Conservation (phyloP, 352 stramenopile species). For the Pythium volutum region DNA sequence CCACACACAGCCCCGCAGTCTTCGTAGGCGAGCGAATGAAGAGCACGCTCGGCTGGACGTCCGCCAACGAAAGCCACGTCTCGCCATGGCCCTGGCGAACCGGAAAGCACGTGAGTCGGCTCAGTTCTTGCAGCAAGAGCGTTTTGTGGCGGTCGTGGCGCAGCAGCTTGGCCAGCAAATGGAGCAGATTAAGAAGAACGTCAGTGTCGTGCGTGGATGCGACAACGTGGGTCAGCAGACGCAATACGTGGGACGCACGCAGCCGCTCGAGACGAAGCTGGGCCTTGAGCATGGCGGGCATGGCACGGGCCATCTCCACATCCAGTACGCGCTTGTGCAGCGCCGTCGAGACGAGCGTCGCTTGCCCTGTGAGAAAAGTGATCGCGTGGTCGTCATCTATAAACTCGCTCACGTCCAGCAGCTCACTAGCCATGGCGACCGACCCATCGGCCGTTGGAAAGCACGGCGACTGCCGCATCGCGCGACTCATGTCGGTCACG, state of each 20-base stretch:
- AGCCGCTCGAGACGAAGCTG: slow-evolving; percentile 68
- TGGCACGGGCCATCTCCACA: slow-evolving; percentile 31
- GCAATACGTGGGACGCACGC: slow-evolving; percentile 56
- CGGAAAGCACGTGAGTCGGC: slow-evolving; percentile 72
- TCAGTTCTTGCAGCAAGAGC: slow-evolving; percentile 58
- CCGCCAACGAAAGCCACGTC: slow-evolving; percentile 14
- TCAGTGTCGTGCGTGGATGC: slow-evolving; percentile 31
- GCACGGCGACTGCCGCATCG: slow-evolving; percentile 49
- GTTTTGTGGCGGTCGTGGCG: slow-evolving; percentile 44
- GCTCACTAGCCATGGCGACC: slow-evolving; percentile 16
- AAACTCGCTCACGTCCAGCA: slow-evolving; percentile 48
- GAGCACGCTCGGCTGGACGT: slow-evolving; percentile 5
- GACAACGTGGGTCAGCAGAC: slow-evolving; percentile 35
- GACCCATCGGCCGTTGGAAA: slow-evolving; percentile 25
- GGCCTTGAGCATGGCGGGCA: slow-evolving; percentile 46
- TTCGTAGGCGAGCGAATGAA: slow-evolving; percentile 13
- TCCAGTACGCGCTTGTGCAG: slow-evolving; percentile 60
- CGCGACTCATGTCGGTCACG: slow-evolving; percentile 57
- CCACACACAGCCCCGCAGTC: neutral
- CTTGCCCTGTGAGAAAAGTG: slow-evolving; percentile 2
- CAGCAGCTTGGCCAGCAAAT: slow-evolving; percentile 55
- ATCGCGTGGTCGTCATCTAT: slow-evolving; percentile 14
- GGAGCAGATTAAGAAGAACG: slow-evolving; percentile 41
- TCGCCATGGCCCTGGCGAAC: slow-evolving; percentile 27
- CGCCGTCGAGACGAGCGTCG: slow-evolving; percentile 18